phyloP scores from a whole-genome alignment of 2,329 filamentous ascomycete species.

The Neonectria magnoliae region DNA sequence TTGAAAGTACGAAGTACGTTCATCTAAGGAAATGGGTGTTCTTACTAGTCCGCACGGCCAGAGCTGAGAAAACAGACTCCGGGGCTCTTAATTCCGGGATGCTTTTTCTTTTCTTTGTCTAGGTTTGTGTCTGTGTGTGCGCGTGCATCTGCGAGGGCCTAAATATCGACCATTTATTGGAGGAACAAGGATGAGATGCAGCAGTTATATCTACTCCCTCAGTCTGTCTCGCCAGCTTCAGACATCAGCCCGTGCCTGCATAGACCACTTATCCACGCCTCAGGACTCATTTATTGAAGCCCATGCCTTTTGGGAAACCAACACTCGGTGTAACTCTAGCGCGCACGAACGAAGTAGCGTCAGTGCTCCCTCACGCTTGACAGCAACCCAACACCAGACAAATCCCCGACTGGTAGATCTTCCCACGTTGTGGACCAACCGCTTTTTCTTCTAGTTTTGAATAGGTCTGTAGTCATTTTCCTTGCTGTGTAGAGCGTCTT shows the following conservation, averaged over 20 bases:
- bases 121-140: not conserved
- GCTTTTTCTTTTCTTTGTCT: not conserved
- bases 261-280: slow-evolving; percentile 15
- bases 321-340: slow-evolving; percentile 17
- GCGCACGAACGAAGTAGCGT: not conserved
- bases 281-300: not conserved
- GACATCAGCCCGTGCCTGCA: slow-evolving; percentile 11
- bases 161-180: not conserved
- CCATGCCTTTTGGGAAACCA: not conserved
- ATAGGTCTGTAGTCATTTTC: not conserved
- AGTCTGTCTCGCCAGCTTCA: not conserved
- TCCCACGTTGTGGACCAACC: not conserved
- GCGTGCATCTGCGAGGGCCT: not conserved
- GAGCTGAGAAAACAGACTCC: not conserved
- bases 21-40: too few species aligned
- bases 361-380: not conserved
- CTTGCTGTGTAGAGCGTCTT: not conserved
- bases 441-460: slow-evolving; percentile 7
- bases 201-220: not conserved
- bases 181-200: not conserved
- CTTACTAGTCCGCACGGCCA: too few species aligned
- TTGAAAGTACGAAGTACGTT: not conserved
- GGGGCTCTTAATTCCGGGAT: not conserved
- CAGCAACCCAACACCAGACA: not conserved
- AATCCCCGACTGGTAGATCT: not conserved